These are phyloP conservation scores for Vanrija pseudolonga DNA, from an alignment of 1,284 basidiomycete genomes.

Conservation along the genomic window DNA sequence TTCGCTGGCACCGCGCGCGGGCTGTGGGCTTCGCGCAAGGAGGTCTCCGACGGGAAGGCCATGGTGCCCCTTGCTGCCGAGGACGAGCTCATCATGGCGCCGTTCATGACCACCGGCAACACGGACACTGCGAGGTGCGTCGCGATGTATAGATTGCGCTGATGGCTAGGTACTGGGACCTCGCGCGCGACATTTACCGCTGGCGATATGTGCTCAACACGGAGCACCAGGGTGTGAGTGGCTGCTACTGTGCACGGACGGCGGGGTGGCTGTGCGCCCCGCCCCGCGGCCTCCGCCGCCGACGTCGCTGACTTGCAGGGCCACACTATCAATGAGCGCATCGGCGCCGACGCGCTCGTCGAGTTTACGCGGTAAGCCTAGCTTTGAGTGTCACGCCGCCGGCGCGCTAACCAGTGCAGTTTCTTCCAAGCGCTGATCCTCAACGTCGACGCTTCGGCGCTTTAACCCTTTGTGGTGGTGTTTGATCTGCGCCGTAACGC, in stretches of 20 bases:
- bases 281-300: neutral
- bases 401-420: no score
- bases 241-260: neutral
- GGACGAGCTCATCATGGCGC: constrained; percentile 25
- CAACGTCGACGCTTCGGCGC: constrained; percentile 25
- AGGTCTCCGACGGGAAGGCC: constrained; percentile 4
- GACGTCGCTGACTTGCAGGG: neutral
- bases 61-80: constrained; percentile 10
- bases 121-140: constrained; percentile 23
- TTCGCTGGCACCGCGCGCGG: constrained; percentile 19
- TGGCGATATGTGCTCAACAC: constrained; percentile 16
- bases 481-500: no score
- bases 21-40: constrained; percentile 14
- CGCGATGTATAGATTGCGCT: no score
- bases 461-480: no score
- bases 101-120: constrained; percentile 22
- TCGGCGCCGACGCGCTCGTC: constrained; percentile 26
- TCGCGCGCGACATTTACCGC: constrained; percentile 20
- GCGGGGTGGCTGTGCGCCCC: no score
- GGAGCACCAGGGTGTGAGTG: constrained; percentile 13
- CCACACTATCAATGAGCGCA: constrained; percentile 33
- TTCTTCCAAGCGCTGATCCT: constrained; percentile 30
- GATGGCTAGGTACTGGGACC: constrained; percentile 13
- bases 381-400: no score
- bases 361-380: constrained; percentile 14